A percentile compares a stretch with the other conserved stretches of the same genome.
Conservation (phyloP, 2,329 filamentous ascomycete genomes). For the Pezicula neosporulosa region DNA sequence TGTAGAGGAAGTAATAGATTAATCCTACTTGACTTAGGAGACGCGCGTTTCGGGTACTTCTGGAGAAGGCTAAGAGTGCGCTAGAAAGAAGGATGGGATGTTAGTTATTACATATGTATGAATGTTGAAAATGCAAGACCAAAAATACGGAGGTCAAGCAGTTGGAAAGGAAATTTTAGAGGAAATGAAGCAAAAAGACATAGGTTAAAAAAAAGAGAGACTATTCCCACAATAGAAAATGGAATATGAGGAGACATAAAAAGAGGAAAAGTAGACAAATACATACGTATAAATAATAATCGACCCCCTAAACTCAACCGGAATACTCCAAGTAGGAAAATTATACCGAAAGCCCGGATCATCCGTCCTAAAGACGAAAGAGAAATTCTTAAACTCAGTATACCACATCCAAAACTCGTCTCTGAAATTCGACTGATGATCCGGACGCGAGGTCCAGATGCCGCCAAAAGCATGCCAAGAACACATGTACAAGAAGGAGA, state of each 20-base stretch:
- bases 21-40: slow-evolving; percentile 50
- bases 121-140: too few relatives aligned
- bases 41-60: slow-evolving; percentile 50
- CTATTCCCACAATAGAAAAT: too few relatives aligned
- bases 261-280: too few relatives aligned
- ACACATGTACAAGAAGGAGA: slow-evolving; percentile 33
- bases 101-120: too few relatives aligned
- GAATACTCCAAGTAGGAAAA: slow-evolving; percentile 61
- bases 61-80: slow-evolving; percentile 50
- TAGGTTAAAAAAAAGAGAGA: too few relatives aligned
- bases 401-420: slow-evolving; percentile 26
- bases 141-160: too few relatives aligned
- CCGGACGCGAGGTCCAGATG: slow-evolving; percentile 17
- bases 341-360: slow-evolving; percentile 54
- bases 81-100: too few relatives aligned
- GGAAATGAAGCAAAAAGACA: too few relatives aligned
- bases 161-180: too few relatives aligned
- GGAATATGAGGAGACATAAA: too few relatives aligned
- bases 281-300: slow-evolving; percentile 52
- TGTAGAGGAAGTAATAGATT: slow-evolving; percentile 63
- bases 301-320: slow-evolving; percentile 61
- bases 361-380: slow-evolving; percentile 59
- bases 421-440: slow-evolving; percentile 14
- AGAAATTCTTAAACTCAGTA: slow-evolving; percentile 62
- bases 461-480: slow-evolving; percentile 22